phyloP scores from a whole-genome alignment of 345 rosid species.

The Hevea brasiliensis region DNA sequence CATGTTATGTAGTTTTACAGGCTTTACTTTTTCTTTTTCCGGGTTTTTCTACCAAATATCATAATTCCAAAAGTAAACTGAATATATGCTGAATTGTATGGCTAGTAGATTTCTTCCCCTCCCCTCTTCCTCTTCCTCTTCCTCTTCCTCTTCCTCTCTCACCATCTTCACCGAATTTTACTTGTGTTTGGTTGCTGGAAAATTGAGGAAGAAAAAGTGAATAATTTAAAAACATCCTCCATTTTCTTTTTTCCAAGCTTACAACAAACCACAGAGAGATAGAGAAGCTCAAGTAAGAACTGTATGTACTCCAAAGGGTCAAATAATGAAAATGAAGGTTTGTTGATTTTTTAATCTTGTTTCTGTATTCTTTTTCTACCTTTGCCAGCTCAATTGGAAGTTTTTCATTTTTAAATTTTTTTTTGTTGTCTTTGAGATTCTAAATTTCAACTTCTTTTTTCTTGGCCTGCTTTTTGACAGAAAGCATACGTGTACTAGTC shows the following conservation, averaged over 20 bases:
- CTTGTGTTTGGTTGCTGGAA: not conserved
- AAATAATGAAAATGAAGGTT: not conserved
- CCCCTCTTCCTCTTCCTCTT: too few species aligned
- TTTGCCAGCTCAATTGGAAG: not conserved
- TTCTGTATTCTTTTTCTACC: not conserved
- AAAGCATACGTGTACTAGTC: conserved; percentile 13
- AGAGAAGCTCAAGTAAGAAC: too few species aligned
- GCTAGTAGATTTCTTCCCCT: too few species aligned
- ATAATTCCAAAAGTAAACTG: too few species aligned
- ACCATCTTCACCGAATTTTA: not conserved
- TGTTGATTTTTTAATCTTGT: not conserved
- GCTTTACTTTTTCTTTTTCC: not conserved
- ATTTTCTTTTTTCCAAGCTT: not conserved
- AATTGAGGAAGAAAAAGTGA: not conserved
- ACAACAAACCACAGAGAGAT: not conserved
- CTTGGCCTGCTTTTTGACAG: conserved; percentile 15
- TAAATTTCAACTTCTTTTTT: not conserved
- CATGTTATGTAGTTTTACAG: not conserved
- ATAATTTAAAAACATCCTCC: not conserved
- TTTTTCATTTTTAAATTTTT: too few species aligned
- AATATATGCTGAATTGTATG: not conserved
- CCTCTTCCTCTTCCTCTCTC: not conserved
- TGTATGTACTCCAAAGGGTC: not conserved
- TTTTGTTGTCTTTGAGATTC: not conserved
- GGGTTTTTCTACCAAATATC: too few species aligned